Conservation (phyloP, 1,284 basidiomycete species). For the Cryptococcus sp. region DNA sequence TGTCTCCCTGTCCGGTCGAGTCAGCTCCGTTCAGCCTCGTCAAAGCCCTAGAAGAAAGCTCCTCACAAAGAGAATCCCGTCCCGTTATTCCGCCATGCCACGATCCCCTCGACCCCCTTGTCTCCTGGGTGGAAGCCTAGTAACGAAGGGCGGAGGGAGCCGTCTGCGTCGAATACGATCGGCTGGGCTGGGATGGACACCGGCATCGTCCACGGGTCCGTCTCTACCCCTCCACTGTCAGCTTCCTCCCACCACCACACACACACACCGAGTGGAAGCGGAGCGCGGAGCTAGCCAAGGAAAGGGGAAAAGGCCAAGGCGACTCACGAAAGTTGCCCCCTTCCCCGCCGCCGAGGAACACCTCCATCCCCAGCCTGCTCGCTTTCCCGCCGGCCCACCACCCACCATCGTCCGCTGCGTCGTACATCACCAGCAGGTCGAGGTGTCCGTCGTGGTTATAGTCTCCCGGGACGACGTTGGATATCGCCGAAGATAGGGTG, state of each 20-base stretch:
- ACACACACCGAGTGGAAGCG: too few species aligned
- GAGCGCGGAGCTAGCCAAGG: neutral
- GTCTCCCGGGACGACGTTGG: conserved; percentile 86
- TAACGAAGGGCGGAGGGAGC: conserved; percentile 83
- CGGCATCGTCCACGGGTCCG: conserved; percentile 24
- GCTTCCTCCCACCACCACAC: too few species aligned
- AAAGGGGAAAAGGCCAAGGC: neutral
- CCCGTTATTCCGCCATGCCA: conserved; percentile 33
- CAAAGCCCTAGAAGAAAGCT: neutral
- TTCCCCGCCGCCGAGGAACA: conserved; percentile 62
- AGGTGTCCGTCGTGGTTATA: conserved; percentile 87
- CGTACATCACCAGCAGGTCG: conserved; percentile 83
- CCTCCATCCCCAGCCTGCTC: conserved; percentile 58
- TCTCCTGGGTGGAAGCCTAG: conserved; percentile 62
- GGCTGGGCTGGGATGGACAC: conserved; percentile 58
- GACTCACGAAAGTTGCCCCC: conserved; percentile 66
- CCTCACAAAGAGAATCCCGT: conserved; percentile 22
- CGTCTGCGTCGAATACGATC: conserved; percentile 78
- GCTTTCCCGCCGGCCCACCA: conserved; percentile 47
- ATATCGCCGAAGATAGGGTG: conserved; percentile 26
- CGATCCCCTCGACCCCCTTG: conserved; percentile 4
- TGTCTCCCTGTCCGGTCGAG: conserved; percentile 4
- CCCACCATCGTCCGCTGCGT: conserved; percentile 52
- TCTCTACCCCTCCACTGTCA: conserved; percentile 8
- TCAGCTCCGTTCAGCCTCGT: neutral